Conservation (phyloP, 768 basidiomycete species). For the Pulveroboletus sp. region DNA sequence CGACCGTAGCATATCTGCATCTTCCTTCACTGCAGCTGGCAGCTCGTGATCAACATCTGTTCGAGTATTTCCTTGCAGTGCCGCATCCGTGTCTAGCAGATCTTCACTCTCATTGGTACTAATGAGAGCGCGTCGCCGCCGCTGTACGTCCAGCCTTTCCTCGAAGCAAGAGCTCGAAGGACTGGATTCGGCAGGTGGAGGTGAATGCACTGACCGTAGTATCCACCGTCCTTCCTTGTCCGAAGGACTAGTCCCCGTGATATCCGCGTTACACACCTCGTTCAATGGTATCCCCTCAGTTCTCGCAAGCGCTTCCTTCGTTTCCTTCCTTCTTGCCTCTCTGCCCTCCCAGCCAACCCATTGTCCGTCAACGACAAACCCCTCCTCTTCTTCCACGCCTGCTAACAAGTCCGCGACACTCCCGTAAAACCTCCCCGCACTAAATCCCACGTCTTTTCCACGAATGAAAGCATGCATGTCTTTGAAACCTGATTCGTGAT, state of each 20-base stretch:
- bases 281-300: slow-evolving; percentile 1
- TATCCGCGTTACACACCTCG: neutral
- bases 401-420: slow-evolving; percentile 79
- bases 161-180: slow-evolving; percentile 1
- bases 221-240: slow-evolving; percentile 26
- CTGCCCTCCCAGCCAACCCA: slow-evolving; percentile 21
- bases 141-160: neutral
- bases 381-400: slow-evolving; percentile 65
- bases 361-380: slow-evolving; percentile 20
- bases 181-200: slow-evolving; percentile 1
- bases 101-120: neutral
- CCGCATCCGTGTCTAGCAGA: neutral
- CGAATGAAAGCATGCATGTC: slow-evolving; percentile 89
- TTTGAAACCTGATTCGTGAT: slow-evolving; percentile 39
- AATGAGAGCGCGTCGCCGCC: too few species aligned
- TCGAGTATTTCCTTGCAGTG: too few species aligned
- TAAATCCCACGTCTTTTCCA: slow-evolving; percentile 88
- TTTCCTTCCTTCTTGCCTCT: slow-evolving; percentile 13
- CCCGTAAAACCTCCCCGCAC: slow-evolving; percentile 88
- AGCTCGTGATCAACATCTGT: too few species aligned
- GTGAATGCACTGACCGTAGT: slow-evolving; percentile 11
- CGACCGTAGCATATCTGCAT: too few species aligned
- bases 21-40: too few species aligned
- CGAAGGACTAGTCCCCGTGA: slow-evolving; percentile 14
- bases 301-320: neutral